Base-by-base conservation (phyloP, 805 yeast genomes). In the Lachancea dasiensis region DNA sequence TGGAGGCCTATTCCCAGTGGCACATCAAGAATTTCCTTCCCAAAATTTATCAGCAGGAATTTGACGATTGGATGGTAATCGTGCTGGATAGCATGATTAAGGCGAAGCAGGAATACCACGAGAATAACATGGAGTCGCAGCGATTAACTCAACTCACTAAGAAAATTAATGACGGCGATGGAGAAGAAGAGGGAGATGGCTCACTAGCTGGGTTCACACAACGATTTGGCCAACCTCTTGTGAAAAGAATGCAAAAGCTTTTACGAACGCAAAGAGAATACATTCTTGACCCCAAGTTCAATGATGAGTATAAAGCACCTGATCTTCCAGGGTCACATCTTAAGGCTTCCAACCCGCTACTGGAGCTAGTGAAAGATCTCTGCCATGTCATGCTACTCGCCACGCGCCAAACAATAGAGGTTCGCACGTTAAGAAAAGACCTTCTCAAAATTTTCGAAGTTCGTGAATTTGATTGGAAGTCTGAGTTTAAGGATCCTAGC, bases 41-140 rank as follows among this genome's bases (percentile, higher is more conserved):
- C 0, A 58, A 68, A 1, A 72, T 86, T 13, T 73, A 82, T 44
- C 90, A 79, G 51, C 73, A 72, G 5, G 97, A 92, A 55, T 87
- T 92, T 64, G 82, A 80, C 32, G 92, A 82, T 49, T 92, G 96
- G 96, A 65, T 85, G 27, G 65, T 78, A 30, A 75, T 86, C 43
- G 79, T 86, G 51, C 60, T 89, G 51, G 92, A 85, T 56, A 65
- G 82, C 2, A 63, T 86, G 47, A 67, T 79, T 24, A 76, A 75
- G 40, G 64, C 67, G 31, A 81, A 84, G 46, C 61, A 62, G 10
- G 42, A 46, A 2, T 58, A 49, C 27, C 34, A 50, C 16, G 36
- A 39, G 2, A 38, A 50, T 1, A 56, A 57, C 3, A 50, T 64
- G 17, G 69, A 71, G 0, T 72, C 86, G 0, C 85, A 80, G 37